Conservation (phyloP, 1,139 yeast genomes). For the Debaryomyces udenii region DNA sequence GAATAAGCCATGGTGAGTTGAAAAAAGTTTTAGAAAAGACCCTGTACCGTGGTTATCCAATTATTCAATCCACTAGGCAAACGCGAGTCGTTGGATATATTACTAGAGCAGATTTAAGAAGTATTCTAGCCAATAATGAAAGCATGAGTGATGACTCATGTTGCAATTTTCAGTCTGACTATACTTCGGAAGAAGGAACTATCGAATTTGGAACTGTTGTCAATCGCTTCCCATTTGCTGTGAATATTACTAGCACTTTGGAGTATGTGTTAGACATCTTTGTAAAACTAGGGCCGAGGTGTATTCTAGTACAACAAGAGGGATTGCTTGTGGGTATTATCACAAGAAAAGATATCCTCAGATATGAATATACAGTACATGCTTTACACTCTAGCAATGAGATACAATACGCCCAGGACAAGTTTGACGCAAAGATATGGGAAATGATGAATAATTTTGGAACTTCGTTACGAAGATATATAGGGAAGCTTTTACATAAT, state of each 20-base stretch:
- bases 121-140: slow-evolving; percentile 21
- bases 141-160: slow-evolving; percentile 18
- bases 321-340: slow-evolving; percentile 61
- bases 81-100: slow-evolving; percentile 43
- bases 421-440: slow-evolving; percentile 43
- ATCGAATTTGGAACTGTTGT: slow-evolving; percentile 48
- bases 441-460: slow-evolving; percentile 29
- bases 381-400: slow-evolving; percentile 20
- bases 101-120: slow-evolving; percentile 36
- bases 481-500: slow-evolving; percentile 36
- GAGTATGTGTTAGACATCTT: slow-evolving; percentile 72
- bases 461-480: slow-evolving; percentile 23
- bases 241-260: slow-evolving; percentile 56
- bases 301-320: slow-evolving; percentile 60
- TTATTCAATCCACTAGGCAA: slow-evolving; percentile 36
- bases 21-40: slow-evolving; percentile 41
- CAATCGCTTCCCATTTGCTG: slow-evolving; percentile 65
- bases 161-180: slow-evolving; percentile 23
- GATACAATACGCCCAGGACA: slow-evolving; percentile 20
- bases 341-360: slow-evolving; percentile 67
- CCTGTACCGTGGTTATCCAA: slow-evolving; percentile 58
- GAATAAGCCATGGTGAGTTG: slow-evolving; percentile 38
- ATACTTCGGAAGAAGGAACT: slow-evolving; percentile 14
- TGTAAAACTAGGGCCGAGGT: slow-evolving; percentile 78
- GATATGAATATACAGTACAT: slow-evolving; percentile 50